These are phyloP conservation scores for Pestalotiopsis sp. DNA, from an alignment of 2,329 filamentous ascomycete species.

Conservation along the genomic window DNA sequence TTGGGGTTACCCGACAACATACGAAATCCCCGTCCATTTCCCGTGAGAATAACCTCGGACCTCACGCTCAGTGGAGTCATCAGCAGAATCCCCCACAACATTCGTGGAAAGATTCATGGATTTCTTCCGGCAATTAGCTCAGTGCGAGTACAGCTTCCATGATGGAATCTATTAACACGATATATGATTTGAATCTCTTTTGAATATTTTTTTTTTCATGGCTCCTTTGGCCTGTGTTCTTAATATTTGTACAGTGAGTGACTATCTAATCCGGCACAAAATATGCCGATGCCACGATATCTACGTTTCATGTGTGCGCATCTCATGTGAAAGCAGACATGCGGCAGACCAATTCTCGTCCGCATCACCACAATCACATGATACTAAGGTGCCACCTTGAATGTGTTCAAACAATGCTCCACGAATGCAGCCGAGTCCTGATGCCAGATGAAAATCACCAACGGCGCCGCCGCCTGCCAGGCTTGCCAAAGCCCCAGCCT, in stretches of 20 bases:
- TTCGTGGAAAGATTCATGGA: neutral
- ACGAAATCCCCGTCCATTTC: constrained; percentile 2
- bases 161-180: too few relatives aligned
- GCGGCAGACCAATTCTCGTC: neutral
- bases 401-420: constrained; percentile 4
- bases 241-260: neutral
- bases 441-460: neutral
- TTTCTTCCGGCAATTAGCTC: neutral
- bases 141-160: too few relatives aligned
- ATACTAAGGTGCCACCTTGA: neutral
- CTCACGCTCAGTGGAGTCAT: constrained; percentile 1
- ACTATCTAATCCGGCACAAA: neutral
- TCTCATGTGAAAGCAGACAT: neutral
- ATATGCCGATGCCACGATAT: neutral
- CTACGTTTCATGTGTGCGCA: neutral
- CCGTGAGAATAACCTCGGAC: constrained; percentile 6
- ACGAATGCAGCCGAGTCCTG: neutral
- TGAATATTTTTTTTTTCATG: neutral
- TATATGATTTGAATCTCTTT: too few relatives aligned
- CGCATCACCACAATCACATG: neutral
- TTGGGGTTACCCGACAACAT: neutral
- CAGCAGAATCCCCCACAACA: neutral
- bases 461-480: neutral
- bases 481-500: neutral
- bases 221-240: neutral